Evolutionary conservation across 75 land plant genomes (phyloP), one percentile per base, ranked within the genome.

Genomic region (Isoetes taiwanensis): DNA sequence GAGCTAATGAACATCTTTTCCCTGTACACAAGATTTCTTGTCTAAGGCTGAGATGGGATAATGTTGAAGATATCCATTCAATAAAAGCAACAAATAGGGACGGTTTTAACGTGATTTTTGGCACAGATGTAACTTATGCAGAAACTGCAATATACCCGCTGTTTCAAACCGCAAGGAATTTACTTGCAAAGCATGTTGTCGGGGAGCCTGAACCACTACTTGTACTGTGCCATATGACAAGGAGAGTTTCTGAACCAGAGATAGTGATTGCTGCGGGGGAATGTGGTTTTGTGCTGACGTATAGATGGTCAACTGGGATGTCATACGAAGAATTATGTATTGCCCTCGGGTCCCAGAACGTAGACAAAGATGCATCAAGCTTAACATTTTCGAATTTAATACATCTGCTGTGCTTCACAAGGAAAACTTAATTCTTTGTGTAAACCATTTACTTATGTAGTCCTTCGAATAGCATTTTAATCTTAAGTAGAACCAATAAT

Each of bases 71-170:
- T 19, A 71, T 93, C 1, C 59, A 64, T 19, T 41, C 70, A n/a
- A 58, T 87, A 35, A 72, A 72, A 27, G 61, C 70, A n/a, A 25
- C 31, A 12, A 40, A 64, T 39, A 20, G 52, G 1, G 54, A 38
- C 25, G 82, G 91, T 27, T 93, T 87, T 66, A 86, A 93, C 2
- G 46, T 93, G 42, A 81, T 93, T 32, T 43, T 93, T 4, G 98
- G 98, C 0, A 84, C 87, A 0, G 98, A 93, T 67, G 95, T 93
- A 9, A 77, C 79, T 0, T 93, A 93, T 50, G 56, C 73, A 37
- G 43, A 77, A 38, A 90, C 77, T 28, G 85, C 96, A 41, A 68
- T 93, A 2, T 64, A 59, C 2, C 82, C 83, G 4, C 43, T 93
- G 52, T 93, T 93, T 73, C 67, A 80, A 14, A 84, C 98, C 42